phyloP scores from a whole-genome alignment of 2,329 filamentous ascomycete genomes.

The Fusarium solani-melongenae region DNA sequence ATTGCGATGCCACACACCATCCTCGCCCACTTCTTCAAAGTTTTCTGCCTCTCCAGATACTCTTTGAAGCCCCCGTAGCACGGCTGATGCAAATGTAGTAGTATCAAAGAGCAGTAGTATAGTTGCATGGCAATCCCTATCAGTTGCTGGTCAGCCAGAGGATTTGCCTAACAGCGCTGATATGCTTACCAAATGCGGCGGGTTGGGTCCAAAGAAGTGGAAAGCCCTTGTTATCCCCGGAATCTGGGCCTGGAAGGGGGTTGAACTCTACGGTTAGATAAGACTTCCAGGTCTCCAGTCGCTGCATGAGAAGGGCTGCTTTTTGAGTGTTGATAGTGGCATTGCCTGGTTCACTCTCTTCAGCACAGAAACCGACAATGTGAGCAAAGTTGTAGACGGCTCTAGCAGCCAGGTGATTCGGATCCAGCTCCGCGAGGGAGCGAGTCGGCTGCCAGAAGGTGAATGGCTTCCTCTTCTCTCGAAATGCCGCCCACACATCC shows the following conservation, averaged over 20 bases:
- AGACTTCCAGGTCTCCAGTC: not conserved
- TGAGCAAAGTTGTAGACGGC: not conserved
- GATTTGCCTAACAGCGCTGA: not conserved
- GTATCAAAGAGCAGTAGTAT: conserved; percentile 54
- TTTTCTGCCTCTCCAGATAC: conserved; percentile 50
- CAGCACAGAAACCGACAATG: not conserved
- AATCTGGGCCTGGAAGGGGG: not conserved
- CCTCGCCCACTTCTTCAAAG: conserved; percentile 31
- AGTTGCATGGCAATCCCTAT: not conserved
- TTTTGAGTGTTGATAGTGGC: not conserved
- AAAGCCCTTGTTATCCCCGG: not conserved
- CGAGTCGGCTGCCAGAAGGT: not conserved
- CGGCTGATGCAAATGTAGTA: conserved; percentile 50
- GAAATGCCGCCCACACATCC: not conserved
- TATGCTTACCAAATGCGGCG: not conserved
- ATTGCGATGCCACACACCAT: conserved; percentile 61
- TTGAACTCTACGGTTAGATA: not conserved
- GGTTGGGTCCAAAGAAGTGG: not conserved
- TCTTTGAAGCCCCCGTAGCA: conserved; percentile 50
- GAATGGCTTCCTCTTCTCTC: not conserved
- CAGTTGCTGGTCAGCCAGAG: not conserved
- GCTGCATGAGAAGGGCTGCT: not conserved
- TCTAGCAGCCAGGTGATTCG: not conserved
- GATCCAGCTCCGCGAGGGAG: not conserved
- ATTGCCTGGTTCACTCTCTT: not conserved